Percentiles rank a stretch among this genome's conserved stretches.
These are phyloP conservation scores for Areca catechu DNA, from an alignment of 176 grass and related monocot species.

Conservation along the genomic window DNA sequence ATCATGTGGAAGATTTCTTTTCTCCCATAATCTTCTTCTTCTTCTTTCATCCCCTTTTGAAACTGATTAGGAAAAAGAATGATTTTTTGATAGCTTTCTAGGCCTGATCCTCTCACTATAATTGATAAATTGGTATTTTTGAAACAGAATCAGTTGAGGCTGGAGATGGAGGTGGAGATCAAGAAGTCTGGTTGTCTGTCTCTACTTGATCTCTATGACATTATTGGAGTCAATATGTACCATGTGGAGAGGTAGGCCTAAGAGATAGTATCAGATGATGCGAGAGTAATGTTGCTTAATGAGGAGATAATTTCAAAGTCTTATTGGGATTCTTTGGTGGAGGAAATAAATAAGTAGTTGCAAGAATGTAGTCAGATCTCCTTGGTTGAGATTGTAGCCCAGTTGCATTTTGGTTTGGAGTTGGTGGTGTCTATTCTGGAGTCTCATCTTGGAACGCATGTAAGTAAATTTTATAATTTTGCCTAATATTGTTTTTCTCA, in stretches of 20 bases:
- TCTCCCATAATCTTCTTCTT: no score
- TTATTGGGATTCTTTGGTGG: slow-evolving; percentile 85
- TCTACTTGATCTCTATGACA: slow-evolving; percentile 76
- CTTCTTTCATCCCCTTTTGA: no score
- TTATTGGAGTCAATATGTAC: slow-evolving; percentile 82
- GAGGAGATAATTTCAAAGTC: slow-evolving; percentile 78
- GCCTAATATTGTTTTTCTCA: not conserved
- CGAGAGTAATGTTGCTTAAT: slow-evolving; percentile 67
- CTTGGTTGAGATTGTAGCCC: slow-evolving; percentile 79
- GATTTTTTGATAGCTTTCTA: no score
- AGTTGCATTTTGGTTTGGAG: slow-evolving; percentile 84
- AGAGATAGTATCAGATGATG: slow-evolving; percentile 44
- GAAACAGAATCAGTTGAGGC: slow-evolving; percentile 73
- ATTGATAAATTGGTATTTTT: slow-evolving; percentile 12
- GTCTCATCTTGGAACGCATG: slow-evolving; percentile 75
- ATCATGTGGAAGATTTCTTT: no score
- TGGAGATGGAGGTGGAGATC: slow-evolving; percentile 85
- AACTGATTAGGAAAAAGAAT: no score
- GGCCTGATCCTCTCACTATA: no score
- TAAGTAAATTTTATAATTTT: slow-evolving; percentile 16
- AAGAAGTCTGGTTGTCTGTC: slow-evolving; percentile 58
- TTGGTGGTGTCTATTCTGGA: slow-evolving; percentile 64
- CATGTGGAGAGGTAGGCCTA: slow-evolving; percentile 78
- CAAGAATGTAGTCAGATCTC: slow-evolving; percentile 90
- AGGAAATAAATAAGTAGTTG: slow-evolving; percentile 92